A percentile compares a stretch with the other conserved stretches of the same genome.
phyloP scores from a whole-genome alignment of 352 stramenopile genomes.

The Blastocystis sp. region DNA sequence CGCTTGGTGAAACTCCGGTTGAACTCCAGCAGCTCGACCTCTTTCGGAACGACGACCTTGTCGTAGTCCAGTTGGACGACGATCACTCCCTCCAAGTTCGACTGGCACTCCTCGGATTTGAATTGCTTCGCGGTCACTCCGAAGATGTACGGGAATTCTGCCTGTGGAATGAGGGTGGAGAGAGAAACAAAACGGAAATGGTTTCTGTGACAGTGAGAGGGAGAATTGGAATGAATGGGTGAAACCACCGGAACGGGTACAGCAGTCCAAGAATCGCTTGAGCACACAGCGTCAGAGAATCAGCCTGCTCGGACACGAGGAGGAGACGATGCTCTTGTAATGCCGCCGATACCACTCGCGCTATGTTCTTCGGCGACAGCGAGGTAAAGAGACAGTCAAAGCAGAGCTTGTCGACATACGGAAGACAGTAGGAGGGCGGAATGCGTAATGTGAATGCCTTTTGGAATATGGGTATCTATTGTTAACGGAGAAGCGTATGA shows the following conservation, averaged over 20 bases:
- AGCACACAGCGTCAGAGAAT: conserved; percentile 52
- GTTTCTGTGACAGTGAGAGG: conserved; percentile 49
- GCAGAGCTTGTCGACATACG: conserved; percentile 55
- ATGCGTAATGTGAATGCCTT: conserved; percentile 61
- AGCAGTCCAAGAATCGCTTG: conserved; percentile 46
- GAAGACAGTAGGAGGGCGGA: conserved; percentile 37
- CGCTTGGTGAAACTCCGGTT: conserved; percentile 11
- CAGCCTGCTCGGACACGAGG: conserved; percentile 56
- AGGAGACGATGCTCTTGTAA: conserved; percentile 53
- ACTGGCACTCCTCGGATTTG: conserved; percentile 29
- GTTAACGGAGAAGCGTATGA: background rate
- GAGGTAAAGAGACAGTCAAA: conserved; percentile 74
- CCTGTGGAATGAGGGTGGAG: background rate
- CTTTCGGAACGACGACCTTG: conserved; percentile 43
- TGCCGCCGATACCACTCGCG: conserved; percentile 4
- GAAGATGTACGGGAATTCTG: conserved; percentile 55
- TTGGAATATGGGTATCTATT: conserved; percentile 61
- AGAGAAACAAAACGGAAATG: conserved; percentile 18
- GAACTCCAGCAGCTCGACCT: background rate
- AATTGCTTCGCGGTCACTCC: conserved; percentile 36
- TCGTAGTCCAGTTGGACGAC: conserved; percentile 67
- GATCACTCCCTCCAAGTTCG: conserved; percentile 48
- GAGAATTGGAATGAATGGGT: conserved; percentile 72
- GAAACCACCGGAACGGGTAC: conserved; percentile 59
- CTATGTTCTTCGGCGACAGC: conserved; percentile 69